Conservation (phyloP, 306 rosid genomes). For the Oxytropis ochrocephala region DNA sequence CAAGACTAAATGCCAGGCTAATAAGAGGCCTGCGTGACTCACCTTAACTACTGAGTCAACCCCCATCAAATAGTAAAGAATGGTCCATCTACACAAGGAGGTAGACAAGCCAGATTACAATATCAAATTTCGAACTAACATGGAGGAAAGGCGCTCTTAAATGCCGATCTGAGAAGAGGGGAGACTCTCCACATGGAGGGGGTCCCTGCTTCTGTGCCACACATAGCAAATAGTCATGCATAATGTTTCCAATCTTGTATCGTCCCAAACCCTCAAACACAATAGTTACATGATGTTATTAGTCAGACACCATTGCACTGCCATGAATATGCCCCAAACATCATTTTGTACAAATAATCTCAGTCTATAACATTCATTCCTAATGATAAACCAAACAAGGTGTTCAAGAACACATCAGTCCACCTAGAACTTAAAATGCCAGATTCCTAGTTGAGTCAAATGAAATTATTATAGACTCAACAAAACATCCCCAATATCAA, state of each 20-base stretch:
- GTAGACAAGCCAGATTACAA: neutral
- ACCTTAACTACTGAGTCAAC: neutral
- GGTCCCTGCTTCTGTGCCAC: neutral
- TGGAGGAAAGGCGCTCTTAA: neutral
- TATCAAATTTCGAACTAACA: neutral
- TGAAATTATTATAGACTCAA: neutral
- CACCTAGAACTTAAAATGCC: neutral
- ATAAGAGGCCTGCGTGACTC: neutral
- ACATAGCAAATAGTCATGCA: neutral
- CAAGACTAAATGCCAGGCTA: neutral
- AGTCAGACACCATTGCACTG: neutral
- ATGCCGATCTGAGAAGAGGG: neutral
- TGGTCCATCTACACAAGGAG: neutral
- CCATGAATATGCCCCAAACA: slow-evolving; percentile 1
- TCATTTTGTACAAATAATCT: neutral
- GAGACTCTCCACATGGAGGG: neutral
- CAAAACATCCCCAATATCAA: neutral
- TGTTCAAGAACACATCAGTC: neutral
- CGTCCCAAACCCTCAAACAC: neutral
- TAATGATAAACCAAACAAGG: neutral
- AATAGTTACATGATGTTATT: neutral
- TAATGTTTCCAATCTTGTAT: neutral
- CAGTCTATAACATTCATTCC: neutral
- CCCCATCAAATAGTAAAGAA: neutral
- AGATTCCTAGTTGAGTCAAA: neutral